A percentile compares a stretch with the other conserved stretches of the same genome.
phyloP scores from a whole-genome alignment of 345 rosid species.

The Boechera stricta region DNA sequence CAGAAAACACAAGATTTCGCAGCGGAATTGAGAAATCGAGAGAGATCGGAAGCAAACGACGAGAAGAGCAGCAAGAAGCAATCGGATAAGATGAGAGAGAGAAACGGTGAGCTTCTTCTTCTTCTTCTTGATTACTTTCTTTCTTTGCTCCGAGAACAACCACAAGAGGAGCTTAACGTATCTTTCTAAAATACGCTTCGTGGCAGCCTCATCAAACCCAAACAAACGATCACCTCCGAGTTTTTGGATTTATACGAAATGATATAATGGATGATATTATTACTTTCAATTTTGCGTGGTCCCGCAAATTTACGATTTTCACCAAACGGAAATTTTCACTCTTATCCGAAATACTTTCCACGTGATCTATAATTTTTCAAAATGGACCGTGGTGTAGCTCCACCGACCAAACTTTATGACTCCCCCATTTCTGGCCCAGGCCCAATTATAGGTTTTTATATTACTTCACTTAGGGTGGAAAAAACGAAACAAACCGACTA shows the following conservation, averaged over 20 bases:
- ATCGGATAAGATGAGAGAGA: conserved; percentile 12
- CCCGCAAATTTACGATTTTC: conserved; percentile 24
- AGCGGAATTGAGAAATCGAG: conserved; percentile 22
- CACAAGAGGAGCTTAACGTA: conserved; percentile 14
- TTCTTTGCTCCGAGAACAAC: conserved; percentile 6
- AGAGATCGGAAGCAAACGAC: conserved; percentile 22
- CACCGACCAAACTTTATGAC: background rate
- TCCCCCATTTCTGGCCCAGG: background rate
- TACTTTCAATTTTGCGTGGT: conserved; percentile 17
- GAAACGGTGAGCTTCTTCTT: conserved; percentile 6
- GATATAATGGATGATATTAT: background rate
- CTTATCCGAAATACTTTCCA: conserved; percentile 25
- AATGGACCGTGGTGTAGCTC: background rate
- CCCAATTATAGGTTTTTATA: background rate
- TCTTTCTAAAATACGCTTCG: conserved; percentile 38
- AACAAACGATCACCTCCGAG: conserved; percentile 8
- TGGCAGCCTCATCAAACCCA: conserved; percentile 13
- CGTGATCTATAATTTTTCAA: background rate
- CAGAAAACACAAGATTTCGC: background rate
- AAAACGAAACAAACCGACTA: too few species aligned
- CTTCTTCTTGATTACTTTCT: background rate
- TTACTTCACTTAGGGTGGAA: too few species aligned
- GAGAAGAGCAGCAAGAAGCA: conserved; percentile 15
- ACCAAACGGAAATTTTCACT: background rate
- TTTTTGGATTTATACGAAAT: background rate